Conservation (phyloP, 768 basidiomycete species). For the Suillus decipiens region DNA sequence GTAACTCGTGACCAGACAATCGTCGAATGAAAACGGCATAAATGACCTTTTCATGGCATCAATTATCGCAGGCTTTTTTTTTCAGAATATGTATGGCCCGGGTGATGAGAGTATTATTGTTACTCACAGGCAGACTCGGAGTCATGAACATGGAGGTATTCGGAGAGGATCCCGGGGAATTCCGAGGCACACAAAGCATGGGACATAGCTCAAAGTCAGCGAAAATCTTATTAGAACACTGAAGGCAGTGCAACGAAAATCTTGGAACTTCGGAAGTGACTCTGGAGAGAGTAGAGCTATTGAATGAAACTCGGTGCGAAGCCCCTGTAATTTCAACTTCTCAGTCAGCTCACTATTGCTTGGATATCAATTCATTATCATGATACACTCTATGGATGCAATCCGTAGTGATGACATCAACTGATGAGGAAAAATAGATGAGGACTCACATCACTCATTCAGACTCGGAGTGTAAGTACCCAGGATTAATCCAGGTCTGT, state of each 20-base stretch:
- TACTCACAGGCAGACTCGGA: too few relatives aligned
- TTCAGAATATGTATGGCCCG: too few relatives aligned
- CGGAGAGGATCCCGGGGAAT: too few relatives aligned
- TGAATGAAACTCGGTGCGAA: not conserved
- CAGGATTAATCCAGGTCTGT: not conserved
- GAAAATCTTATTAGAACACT: not conserved
- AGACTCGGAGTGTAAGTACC: too few relatives aligned
- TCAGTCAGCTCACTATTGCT: too few relatives aligned
- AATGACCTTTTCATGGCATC: not conserved
- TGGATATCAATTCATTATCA: not conserved
- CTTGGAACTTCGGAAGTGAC: too few relatives aligned
- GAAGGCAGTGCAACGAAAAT: not conserved
- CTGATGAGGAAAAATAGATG: slow-evolving; percentile 6
- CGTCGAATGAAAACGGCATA: not conserved
- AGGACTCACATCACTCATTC: slow-evolving; percentile 1
- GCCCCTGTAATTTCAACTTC: not conserved
- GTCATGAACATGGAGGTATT: too few relatives aligned
- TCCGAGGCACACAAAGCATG: too few relatives aligned
- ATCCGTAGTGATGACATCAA: not conserved
- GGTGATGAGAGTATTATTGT: not conserved
- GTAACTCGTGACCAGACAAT: not conserved
- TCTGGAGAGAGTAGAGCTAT: not conserved
- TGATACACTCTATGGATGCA: not conserved
- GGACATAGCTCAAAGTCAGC: too few relatives aligned
- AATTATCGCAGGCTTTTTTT: not conserved